Percentiles rank a stretch among this genome's conserved stretches.
phyloP scores from a whole-genome alignment of 768 basidiomycete species.

The Holtermanniella nyarrowii region DNA sequence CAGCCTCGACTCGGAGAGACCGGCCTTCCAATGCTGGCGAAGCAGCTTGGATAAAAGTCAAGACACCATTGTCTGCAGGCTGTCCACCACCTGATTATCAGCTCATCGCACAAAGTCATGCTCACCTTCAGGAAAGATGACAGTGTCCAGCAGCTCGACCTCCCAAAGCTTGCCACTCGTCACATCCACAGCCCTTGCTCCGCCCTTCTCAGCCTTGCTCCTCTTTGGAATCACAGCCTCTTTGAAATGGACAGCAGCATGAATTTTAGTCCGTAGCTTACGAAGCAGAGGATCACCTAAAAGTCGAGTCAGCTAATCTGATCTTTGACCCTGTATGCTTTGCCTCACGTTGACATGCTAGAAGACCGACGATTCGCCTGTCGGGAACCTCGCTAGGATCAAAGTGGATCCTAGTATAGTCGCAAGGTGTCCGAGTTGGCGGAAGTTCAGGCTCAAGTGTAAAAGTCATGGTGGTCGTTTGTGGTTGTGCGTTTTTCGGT shows the following conservation, averaged over 20 bases:
- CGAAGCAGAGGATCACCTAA: constrained; percentile 31
- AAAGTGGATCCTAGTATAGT: constrained; percentile 34
- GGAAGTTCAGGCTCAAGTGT: constrained; percentile 4
- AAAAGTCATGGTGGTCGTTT: not conserved
- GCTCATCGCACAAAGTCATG: not conserved
- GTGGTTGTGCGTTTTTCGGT: not conserved
- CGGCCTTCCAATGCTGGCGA: constrained; percentile 1
- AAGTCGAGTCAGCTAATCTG: not conserved
- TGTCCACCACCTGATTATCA: constrained; percentile 34
- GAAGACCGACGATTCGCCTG: constrained; percentile 35
- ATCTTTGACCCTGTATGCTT: not conserved
- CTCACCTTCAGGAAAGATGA: constrained; percentile 41
- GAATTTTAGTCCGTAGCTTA: constrained; percentile 15
- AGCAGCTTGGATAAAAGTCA: constrained; percentile 7
- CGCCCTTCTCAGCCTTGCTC: constrained; percentile 3
- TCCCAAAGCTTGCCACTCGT: constrained; percentile 26
- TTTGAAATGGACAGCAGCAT: constrained; percentile 17
- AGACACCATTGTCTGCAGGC: constrained; percentile 31
- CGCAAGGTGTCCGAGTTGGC: constrained; percentile 18
- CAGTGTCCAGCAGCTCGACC: constrained; percentile 35
- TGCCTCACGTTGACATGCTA: constrained; percentile 39
- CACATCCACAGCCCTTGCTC: not conserved
- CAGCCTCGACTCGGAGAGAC: constrained; percentile 23
- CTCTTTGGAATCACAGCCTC: constrained; percentile 23
- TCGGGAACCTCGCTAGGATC: constrained; percentile 22